These are phyloP conservation scores for Sugiyamaella japonica DNA, from an alignment of 1,139 yeast species.

Conservation along the genomic window DNA sequence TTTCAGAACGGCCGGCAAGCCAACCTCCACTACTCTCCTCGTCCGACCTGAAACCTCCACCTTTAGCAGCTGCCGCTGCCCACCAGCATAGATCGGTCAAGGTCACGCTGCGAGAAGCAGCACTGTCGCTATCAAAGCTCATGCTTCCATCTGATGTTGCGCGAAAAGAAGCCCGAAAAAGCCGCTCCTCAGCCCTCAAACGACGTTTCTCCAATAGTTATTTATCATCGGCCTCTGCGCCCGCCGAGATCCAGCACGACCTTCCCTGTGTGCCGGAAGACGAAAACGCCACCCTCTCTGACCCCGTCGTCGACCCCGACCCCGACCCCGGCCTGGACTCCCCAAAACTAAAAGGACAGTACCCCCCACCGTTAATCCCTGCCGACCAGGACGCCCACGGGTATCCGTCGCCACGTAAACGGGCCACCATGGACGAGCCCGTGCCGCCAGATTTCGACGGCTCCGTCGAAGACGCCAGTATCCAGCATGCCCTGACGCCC, in stretches of 20 bases:
- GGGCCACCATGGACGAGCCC: background rate
- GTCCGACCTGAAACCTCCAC: background rate
- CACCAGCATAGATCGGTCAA: slow-evolving; percentile 16
- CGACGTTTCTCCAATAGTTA: slow-evolving; percentile 18
- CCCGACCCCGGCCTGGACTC: background rate
- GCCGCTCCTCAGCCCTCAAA: slow-evolving; percentile 21
- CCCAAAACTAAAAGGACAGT: background rate
- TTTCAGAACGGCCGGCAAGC: background rate
- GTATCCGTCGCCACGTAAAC: slow-evolving; percentile 2
- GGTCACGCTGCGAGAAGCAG: slow-evolving; percentile 17
- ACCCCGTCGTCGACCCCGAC: background rate
- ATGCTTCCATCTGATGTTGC: slow-evolving; percentile 26
- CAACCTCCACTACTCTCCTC: background rate
- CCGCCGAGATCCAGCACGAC: background rate
- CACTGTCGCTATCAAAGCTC: slow-evolving; percentile 14
- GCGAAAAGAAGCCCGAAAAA: slow-evolving; percentile 22
- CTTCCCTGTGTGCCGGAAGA: background rate
- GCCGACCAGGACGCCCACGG: background rate
- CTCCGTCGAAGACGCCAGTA: background rate
- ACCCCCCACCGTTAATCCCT: background rate
- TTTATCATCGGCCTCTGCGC: background rate
- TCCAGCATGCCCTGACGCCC: slow-evolving; percentile 13
- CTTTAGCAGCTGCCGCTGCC: background rate
- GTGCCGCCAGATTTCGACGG: background rate
- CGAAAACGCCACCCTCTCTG: background rate